Evolutionary conservation across 768 basidiomycete species (phyloP), one percentile per base, ranked within the genome.

Genomic region (Serendipita indica): DNA sequence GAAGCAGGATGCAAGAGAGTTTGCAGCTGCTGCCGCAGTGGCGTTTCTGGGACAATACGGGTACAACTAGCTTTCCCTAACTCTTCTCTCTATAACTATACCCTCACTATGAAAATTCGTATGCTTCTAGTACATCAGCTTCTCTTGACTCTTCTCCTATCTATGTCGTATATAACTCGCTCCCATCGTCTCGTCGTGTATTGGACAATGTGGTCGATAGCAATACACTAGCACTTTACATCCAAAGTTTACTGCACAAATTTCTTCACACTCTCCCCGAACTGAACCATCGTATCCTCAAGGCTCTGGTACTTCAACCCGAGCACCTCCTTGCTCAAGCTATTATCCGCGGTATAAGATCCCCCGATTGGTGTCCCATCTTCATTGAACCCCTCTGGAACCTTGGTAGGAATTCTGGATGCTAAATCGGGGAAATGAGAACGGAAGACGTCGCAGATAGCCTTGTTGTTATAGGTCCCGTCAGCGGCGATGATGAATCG

Each of bases 221-320:
- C n/a, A n/a, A n/a, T n/a, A n/a, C n/a, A n/a, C n/a, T n/a, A n/a
- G n/a, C n/a, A n/a, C n/a, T n/a, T n/a, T n/a, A n/a, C n/a, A n/a
- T n/a, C n/a, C n/a, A n/a, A n/a, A n/a, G n/a, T n/a, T n/a, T n/a
- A 43, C 16, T 43, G 7, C 41, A 43, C 35, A 10, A 46, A 27
- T 2, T 30, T 30, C 20, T 20, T 12, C 10, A 54, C 49, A 30
- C 22, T 27, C 16, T 54, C 30, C 22, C 20, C 49, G 30, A 54
- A 54, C 22, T 54, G 49, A 25, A 54, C 49, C 49, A 54, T 54
- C n/a, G 49, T 54, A n/a, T 54, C 49, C 30, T 54, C 49, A 54
- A 54, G 30, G 22, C 30, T 54, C 22, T 54, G 49, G n/a, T 54
- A 54, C 10, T 25, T 20, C 22, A 54, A 5, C 16, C 49, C 49